Conservation (phyloP, 2,329 filamentous ascomycete species). For the Apiospora saccharicola region DNA sequence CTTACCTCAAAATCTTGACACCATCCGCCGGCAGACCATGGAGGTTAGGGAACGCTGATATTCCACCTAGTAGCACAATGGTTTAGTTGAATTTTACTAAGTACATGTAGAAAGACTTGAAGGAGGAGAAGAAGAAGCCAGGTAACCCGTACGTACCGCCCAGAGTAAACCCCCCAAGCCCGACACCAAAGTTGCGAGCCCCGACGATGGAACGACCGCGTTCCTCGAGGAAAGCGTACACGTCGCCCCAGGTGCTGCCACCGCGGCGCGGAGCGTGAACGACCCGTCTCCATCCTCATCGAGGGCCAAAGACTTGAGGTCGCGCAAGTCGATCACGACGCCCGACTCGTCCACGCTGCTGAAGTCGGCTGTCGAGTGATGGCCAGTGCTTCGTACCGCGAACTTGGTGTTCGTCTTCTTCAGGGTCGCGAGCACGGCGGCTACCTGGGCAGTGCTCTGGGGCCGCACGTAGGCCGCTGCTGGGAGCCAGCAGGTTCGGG, state of each 20-base stretch:
- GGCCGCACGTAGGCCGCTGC: slow-evolving; percentile 30
- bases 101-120: no score
- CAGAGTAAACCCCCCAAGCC: slow-evolving; percentile 31
- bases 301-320: slow-evolving; percentile 26
- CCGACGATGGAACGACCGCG: slow-evolving; percentile 27
- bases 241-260: slow-evolving; percentile 25
- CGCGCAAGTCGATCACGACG: slow-evolving; percentile 31
- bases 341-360: slow-evolving; percentile 31
- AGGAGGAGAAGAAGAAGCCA: no score
- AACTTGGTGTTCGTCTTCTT: slow-evolving; percentile 27
- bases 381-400: slow-evolving; percentile 31
- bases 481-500: slow-evolving; percentile 29
- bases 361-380: slow-evolving; percentile 31
- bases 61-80: slow-evolving; percentile 11
- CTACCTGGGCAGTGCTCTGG: slow-evolving; percentile 27
- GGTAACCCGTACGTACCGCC: slow-evolving; percentile 27
- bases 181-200: slow-evolving; percentile 31
- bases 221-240: slow-evolving; percentile 32
- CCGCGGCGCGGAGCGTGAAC: slow-evolving; percentile 24
- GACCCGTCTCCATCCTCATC: slow-evolving; percentile 23
- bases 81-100: no score
- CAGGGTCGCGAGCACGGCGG: slow-evolving; percentile 26
- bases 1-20: slow-evolving; percentile 32
- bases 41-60: slow-evolving; percentile 32
- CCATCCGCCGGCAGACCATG: slow-evolving; percentile 31